Base-by-base conservation (phyloP, 176 grass and related monocot genomes). In the Carex scoparia region DNA sequence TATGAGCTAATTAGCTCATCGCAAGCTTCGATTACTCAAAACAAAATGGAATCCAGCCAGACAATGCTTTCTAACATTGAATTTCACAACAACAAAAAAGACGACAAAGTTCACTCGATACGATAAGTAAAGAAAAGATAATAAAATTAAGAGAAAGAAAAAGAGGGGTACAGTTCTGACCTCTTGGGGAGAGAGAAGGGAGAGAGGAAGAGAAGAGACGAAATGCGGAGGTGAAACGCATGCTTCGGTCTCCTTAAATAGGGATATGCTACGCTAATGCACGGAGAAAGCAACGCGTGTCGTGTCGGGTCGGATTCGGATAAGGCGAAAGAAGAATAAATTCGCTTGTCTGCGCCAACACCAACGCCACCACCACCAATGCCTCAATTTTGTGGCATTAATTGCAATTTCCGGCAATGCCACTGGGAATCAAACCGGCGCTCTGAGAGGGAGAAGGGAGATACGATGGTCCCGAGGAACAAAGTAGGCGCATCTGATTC, bases 401-500 rank as follows among this genome's bases (percentile, higher is more conserved):
- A 40, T 46, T 72, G 40, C 18, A 72, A 23, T 72, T 75, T 76
- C 81, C 86, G 78, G 66, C 65, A 51, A 82, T 54, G 63, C 77
- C 63, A 79, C 49, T 51, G 56, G 66, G 32, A 51, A 81, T 23
- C 79, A 37, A 62, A 61, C 33, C 35, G 58, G 33, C 16, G 58
- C 15, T 28, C n/a, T 14, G 19, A 44, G 46, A 30, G 69, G 38
- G 27, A 44, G 75, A 51, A 12, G 2, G 3, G 3, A 16, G 84
- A 78, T 89, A 79, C 84, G 84, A 79, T 84, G 84, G 66, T 86
- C 88, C 88, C 65, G 59, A 38, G 79, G 30, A 86, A 76, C 69
- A 83, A 89, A 35, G 40, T 73, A 84, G 33, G 10, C 18, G 59
- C 33, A 48, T 28, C 58, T 83, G 3, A 32, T 69, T 79, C 65